These are phyloP conservation scores for Fusarium sp. DNA, from an alignment of 2,329 filamentous ascomycete genomes.

Conservation along the genomic window DNA sequence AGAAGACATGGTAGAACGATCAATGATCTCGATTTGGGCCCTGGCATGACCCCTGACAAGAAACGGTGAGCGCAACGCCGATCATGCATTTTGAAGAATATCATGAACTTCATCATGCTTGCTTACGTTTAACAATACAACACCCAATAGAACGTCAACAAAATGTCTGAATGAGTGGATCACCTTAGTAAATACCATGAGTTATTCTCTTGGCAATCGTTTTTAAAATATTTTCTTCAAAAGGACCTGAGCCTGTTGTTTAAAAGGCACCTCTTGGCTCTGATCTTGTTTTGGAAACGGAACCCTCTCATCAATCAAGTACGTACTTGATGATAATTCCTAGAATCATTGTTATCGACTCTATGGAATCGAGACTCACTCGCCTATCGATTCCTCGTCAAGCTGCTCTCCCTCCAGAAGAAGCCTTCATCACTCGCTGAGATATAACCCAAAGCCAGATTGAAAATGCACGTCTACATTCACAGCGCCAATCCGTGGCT, in stretches of 20 bases:
- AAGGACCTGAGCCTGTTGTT: neutral
- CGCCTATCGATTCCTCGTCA: conserved; percentile 5
- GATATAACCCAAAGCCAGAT: accelerated
- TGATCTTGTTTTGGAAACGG: neutral
- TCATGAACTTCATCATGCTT: conserved; percentile 27
- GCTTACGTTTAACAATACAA: conserved; percentile 27
- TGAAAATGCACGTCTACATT: conserved; percentile 34
- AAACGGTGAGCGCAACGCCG: conserved; percentile 19
- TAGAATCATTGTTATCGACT: neutral
- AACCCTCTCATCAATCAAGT: neutral
- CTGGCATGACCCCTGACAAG: conserved; percentile 8
- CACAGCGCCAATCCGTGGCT: conserved; percentile 45
- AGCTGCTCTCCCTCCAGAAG: conserved; percentile 35
- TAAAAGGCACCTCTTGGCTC: conserved; percentile 5
- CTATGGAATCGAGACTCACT: conserved; percentile 16
- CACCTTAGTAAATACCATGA: conserved; percentile 15
- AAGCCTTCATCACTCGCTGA: conserved; percentile 5
- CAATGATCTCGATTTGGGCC: neutral
- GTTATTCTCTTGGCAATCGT: conserved; percentile 6
- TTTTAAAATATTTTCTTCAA: neutral
- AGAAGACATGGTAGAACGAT: neutral
- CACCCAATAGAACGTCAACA: conserved; percentile 14
- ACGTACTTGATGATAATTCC: conserved; percentile 2
- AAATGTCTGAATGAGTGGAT: conserved; percentile 15
- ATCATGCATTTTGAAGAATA: conserved; percentile 35